These are phyloP conservation scores for Extremus antarcticus DNA, from an alignment of 495 filamentous ascomycete genomes.

Conservation along the genomic window DNA sequence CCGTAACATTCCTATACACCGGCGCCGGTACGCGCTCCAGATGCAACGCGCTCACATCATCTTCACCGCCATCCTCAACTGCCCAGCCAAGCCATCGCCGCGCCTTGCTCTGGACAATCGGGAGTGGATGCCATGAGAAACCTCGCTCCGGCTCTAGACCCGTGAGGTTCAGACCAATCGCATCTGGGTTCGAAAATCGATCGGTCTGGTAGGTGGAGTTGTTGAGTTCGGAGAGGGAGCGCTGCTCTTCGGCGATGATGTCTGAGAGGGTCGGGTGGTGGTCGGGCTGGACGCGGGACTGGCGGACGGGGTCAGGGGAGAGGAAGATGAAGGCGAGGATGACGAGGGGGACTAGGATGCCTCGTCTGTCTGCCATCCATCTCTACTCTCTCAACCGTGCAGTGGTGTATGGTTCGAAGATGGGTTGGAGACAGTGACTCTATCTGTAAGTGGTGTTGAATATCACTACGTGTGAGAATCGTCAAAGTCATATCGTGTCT, in stretches of 20 bases:
- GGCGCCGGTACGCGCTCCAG: slow-evolving; percentile 23
- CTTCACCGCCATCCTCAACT: slow-evolving; percentile 28
- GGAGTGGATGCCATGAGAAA: slow-evolving; percentile 59
- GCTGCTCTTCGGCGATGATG: slow-evolving; percentile 35
- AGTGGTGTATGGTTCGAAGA: too few species aligned
- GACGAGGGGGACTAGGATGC: slow-evolving; percentile 13
- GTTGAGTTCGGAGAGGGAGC: slow-evolving; percentile 56
- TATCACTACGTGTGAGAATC: too few species aligned
- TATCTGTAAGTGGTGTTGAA: too few species aligned
- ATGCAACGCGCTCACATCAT: neutral
- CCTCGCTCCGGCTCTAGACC: slow-evolving; percentile 63
- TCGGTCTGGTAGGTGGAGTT: slow-evolving; percentile 67
- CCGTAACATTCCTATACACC: slow-evolving; percentile 73
- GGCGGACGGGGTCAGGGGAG: slow-evolving; percentile 1
- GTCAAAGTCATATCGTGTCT: too few species aligned
- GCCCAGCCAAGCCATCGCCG: slow-evolving; percentile 38
- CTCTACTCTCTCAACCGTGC: too few species aligned
- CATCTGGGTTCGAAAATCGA: slow-evolving; percentile 37
- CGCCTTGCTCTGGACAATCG: slow-evolving; percentile 45
- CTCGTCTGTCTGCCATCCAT: slow-evolving; percentile 22
- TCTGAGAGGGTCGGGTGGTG: slow-evolving; percentile 7
- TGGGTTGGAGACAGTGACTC: too few species aligned
- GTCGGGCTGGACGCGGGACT: neutral
- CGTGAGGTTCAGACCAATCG: slow-evolving; percentile 50
- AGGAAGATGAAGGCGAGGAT: slow-evolving; percentile 20